Base-by-base conservation (phyloP, 495 filamentous ascomycete genomes). In the Aspergillus ellipticus region DNA sequence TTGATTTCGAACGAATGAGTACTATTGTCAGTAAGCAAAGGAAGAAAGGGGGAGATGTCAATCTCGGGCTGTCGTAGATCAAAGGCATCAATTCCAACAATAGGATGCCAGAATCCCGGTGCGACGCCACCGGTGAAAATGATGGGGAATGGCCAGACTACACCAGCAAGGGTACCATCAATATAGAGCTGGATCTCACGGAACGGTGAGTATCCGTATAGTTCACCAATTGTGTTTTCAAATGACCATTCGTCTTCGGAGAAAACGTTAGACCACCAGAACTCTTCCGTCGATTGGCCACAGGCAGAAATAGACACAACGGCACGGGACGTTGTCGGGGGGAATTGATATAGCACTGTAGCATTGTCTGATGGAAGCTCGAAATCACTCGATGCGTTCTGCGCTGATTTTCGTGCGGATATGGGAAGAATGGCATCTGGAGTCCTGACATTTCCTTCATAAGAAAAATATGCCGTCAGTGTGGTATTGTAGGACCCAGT, bases 251-350 rank as follows among this genome's bases (percentile, higher is more conserved):
- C 75, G 54, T 89, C 82, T 4, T 79, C 78, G 6, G 79, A 78
- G n/a, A 88, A 78, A 3, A 90, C 87, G 68, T 95, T 95, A 19
- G 80, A 83, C 79, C 88, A 96, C 90, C 92, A 96, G 63, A 96
- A 96, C 59, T 96, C 91, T 64, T 96, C 91, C 0, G 72, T 69
- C 0, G 81, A 79, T 61, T 96, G 92, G 0, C 90, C 92, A 63
- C 85, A 89, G 11, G 89, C 88, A 0, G 84, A 84, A 4, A 96
- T 76, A 4, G 86, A 85, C 31, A 95, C 83, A 9, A 93, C 80
- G 5, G 91, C 91, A 47, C 85, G 83, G 51, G 81, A 81, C 2
- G 75, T 74, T 58, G 87, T 85, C 21, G 70, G 71, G 0, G 89
- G 89, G 45, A 92, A 69, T 4, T 70, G 76, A 58, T 84, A 81